Conservation (phyloP, 1,139 yeast species). For the Kodamaea derodonti region DNA sequence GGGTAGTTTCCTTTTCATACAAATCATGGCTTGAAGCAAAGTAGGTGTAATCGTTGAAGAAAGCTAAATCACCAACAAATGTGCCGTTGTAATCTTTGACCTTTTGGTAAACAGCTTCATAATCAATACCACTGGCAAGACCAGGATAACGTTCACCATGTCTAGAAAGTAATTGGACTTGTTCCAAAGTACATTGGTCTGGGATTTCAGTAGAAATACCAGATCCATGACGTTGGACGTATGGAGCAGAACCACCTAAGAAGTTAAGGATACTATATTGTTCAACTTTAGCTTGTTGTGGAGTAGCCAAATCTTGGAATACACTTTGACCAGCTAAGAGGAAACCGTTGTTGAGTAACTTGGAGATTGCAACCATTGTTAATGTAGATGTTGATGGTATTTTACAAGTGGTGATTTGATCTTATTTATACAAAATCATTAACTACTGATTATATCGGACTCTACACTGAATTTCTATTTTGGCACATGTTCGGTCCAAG, state of each 20-base stretch:
- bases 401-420: no score
- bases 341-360: constrained; percentile 25
- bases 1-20: constrained; percentile 23
- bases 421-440: no score
- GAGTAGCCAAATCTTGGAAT: constrained; percentile 31
- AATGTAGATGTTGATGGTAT: no score
- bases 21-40: constrained; percentile 24
- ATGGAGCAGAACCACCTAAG: constrained; percentile 49
- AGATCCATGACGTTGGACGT: constrained; percentile 39
- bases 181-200: constrained; percentile 51
- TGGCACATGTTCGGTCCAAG: no score
- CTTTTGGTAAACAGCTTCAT: constrained; percentile 17
- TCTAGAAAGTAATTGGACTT: constrained; percentile 60
- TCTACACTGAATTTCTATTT: no score
- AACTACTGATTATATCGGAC: no score
- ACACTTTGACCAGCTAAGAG: constrained; percentile 23
- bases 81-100: constrained; percentile 21
- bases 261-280: constrained; percentile 40
- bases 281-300: constrained; percentile 34
- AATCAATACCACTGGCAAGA: constrained; percentile 8
- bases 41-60: constrained; percentile 31
- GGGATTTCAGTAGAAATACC: constrained; percentile 50
- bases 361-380: constrained; percentile 31
- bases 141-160: constrained; percentile 75
- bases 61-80: constrained; percentile 28